Evolutionary conservation across 495 filamentous ascomycete species (phyloP).

Genomic region (Xylaria telfairii): DNA sequence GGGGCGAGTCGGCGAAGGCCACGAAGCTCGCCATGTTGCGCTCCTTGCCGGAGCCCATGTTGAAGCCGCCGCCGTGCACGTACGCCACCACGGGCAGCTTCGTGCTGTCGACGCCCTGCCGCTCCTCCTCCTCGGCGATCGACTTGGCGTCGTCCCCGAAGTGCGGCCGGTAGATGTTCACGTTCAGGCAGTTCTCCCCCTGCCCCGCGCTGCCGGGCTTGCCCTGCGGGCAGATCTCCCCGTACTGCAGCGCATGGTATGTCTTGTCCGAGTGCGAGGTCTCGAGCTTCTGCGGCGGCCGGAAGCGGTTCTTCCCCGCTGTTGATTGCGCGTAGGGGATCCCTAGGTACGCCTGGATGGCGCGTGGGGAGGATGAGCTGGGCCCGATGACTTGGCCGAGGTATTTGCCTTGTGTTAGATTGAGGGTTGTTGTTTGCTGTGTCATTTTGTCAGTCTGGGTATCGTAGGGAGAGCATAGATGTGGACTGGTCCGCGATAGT

Average conservation of each 20-base stretch:
- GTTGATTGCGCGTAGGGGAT: conserved; percentile 66
- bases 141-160: conserved; percentile 34
- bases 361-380: conserved; percentile 47
- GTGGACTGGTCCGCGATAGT: background rate
- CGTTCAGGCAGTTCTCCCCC: conserved; percentile 59
- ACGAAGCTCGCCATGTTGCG: conserved; percentile 59
- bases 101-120: conserved; percentile 33
- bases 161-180: conserved; percentile 55
- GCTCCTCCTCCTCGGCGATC: conserved; percentile 32
- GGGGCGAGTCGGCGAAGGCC: conserved; percentile 57
- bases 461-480: background rate
- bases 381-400: conserved; percentile 53
- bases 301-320: conserved; percentile 61
- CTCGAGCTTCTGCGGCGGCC: conserved; percentile 51
- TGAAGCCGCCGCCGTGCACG: conserved; percentile 62
- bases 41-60: conserved; percentile 48
- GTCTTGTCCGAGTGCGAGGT: conserved; percentile 34
- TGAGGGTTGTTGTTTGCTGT: conserved; percentile 35
- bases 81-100: conserved; percentile 66
- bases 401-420: conserved; percentile 60
- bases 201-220: conserved; percentile 36
- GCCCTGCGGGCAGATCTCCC: conserved; percentile 48
- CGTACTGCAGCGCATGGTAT: conserved; percentile 48
- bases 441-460: conserved; percentile 30
- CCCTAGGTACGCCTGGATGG: conserved; percentile 64